Evolutionary conservation across 805 yeast species (phyloP).

Genomic region (Kodamaea neixiangensis): DNA sequence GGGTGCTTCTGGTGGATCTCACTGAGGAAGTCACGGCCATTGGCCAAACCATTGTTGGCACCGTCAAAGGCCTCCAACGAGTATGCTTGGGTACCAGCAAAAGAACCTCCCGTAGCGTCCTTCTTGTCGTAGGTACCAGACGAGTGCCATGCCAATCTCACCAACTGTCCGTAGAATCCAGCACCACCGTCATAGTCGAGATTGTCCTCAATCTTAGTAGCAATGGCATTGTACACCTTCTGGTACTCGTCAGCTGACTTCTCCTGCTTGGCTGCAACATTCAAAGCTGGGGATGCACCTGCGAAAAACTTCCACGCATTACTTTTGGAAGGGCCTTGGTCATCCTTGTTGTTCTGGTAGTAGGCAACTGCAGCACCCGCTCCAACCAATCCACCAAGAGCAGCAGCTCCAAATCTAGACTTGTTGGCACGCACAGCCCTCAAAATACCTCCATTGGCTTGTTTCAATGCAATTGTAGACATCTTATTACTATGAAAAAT

Average conservation of each 20-base stretch:
- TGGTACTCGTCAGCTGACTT: constrained; percentile 57
- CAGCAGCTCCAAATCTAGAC: constrained; percentile 8
- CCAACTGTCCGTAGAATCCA: constrained; percentile 39
- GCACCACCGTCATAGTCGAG: constrained; percentile 35
- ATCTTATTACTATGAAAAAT: constrained; percentile 5
- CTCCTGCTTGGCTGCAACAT: constrained; percentile 27
- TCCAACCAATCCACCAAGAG: constrained; percentile 25
- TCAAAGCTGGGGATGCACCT: constrained; percentile 10
- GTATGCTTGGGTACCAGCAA: constrained; percentile 38
- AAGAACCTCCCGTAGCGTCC: constrained; percentile 36
- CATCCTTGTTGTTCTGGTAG: constrained; percentile 19
- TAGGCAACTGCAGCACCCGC: constrained; percentile 23
- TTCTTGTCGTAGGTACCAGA: constrained; percentile 34
- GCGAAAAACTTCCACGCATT: constrained; percentile 10
- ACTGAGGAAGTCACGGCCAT: constrained; percentile 57
- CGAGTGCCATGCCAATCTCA: constrained; percentile 43
- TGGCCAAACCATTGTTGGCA: constrained; percentile 51
- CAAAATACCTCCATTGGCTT: constrained; percentile 6
- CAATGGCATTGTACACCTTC: constrained; percentile 73
- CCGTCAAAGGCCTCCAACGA: constrained; percentile 56
- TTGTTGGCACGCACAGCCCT: constrained; percentile 3
- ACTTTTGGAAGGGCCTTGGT: constrained; percentile 12
- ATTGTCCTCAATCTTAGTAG: constrained; percentile 25
- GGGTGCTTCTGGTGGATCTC: constrained; percentile 59
- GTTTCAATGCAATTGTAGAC: constrained; percentile 14